Evolutionary conservation across 768 basidiomycete genomes (phyloP), one percentile per base, ranked within the genome.

Genomic region (Suillus decipiens): DNA sequence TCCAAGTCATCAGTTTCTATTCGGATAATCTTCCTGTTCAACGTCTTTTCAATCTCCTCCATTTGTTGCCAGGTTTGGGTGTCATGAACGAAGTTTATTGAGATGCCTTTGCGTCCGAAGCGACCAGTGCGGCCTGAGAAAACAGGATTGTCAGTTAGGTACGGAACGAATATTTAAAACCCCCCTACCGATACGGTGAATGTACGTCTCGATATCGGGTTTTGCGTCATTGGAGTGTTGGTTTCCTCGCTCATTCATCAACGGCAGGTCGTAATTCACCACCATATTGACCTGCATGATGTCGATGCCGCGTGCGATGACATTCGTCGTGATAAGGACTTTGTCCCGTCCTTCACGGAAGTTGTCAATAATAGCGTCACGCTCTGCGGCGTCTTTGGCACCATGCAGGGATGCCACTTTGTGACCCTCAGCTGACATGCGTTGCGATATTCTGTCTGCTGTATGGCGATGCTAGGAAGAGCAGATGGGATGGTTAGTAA

Each of bases 211-310:
- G 53, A 95, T 83, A 73, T 99, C 97, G 0, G 95, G 94, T 63
- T 78, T 80, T 68, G 75, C 82, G 65, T 91, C 89, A 28, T 73
- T 75, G 2, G 67, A 72, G 66, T 71, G 80, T 56, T 66, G 71
- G 67, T 72, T 75, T 61, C 69, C 77, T 15, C 90, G 87, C 70
- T 92, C 90, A 67, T 86, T 89, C 84, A 92, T 86, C 53, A 95
- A 79, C 0, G 96, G 95, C 33, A 97, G 84, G 72, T 98, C 96
- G 72, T 99, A 99, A 78, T 99, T 99, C 76, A 99, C 95, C n/a
- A 99, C 96, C 95, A 99, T 95, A 82, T 98, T 99, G 70, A 99
- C 97, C 80, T 98, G 96, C 61, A 95, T 82, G 71, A 99, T 97
- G 71, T 99, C 97, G 79, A 99, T 99, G 48, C 97, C 97, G 19